Base-by-base conservation (phyloP, 768 basidiomycete genomes). In the Lentinula detonsa region DNA sequence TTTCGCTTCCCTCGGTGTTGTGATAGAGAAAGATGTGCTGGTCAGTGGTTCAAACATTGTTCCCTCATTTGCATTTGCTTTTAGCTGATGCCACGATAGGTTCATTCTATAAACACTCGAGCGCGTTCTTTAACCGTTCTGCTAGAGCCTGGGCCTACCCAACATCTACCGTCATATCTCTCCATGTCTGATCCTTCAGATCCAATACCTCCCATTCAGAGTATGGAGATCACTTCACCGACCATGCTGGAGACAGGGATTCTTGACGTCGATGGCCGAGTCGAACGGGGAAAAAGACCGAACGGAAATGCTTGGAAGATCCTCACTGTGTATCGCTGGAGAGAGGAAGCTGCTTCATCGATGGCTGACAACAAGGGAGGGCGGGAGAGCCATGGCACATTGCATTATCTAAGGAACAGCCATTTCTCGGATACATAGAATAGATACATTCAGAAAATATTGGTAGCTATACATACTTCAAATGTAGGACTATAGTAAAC, bases 231-330 rank as follows among this genome's bases (percentile, higher is more conserved):
- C 57, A 74, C 74, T 3, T 75, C 72, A 46, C 79, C 84, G 1
- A 68, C 74, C 2, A 79, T 79, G 67, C 75, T 87, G 15, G 85
- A 86, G 68, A 78, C 73, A 0, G 78, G 69, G 0, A 61, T 86
- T 6, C 72, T 85, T 7, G 83, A 85, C 59, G 69, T 77, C 0
- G 82, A 85, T 60, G 82, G 79, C 2, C 75, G 81, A 3, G 72
- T 84, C 1, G 74, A 78, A 10, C 75, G 73, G 52, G 46, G 69
- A 10, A 71, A 72, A 57, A 66, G 81, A 31, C 76, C 79, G 2
- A 76, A 81, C 61, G 80, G 76, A 6, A 82, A 83, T 61, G 83
- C 83, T 4, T 85, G 84, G 83, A 86, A 86, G 67, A 67, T 69
- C 8, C 73, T 86, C 63, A 79, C 80, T 5, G 72, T 86, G 5